Base-by-base conservation (phyloP, 176 grass and related monocot species). In the Oryza rufipogon region DNA sequence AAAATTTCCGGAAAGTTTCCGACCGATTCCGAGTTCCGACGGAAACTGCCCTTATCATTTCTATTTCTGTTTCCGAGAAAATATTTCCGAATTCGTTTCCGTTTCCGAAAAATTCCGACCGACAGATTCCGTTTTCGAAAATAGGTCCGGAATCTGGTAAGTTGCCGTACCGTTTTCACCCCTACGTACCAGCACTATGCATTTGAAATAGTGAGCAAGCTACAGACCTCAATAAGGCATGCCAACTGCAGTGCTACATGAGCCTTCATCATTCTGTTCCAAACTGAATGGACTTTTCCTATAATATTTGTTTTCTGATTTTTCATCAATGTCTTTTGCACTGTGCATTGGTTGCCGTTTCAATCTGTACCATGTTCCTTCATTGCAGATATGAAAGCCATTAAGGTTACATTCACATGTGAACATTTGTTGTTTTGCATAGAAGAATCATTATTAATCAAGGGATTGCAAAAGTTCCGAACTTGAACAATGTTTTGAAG, bases 201-300 rank as follows among this genome's bases (percentile, higher is more conserved):
- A 41, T 41, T 41, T 41, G 39, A 41, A 41, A 41, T 58, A 63
- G 39, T 9, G 33, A 63, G 47, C 22, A 69, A 15, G 26, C 28
- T 67, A 12, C 51, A 87, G 34, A 25, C 19, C 44, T 77, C 17
- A 54, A 41, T 4, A 73, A 83, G 74, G 12, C 47, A 83, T 68
- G 12, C 36, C 70, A 58, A 49, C 36, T 56, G 68, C 33, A 83
- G 75, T 32, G 68, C 81, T 79, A 79, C 80, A 84, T 79, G 19
- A 85, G 72, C 65, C 26, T 81, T 58, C 73, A 82, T 90, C 54
- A 86, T 82, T 44, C 56, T 60, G 73, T 81, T 81, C 42, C 60
- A 86, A 85, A 71, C 12, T 77, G 88, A 52, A 76, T 70, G 44
- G 47, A 47, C 45, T 68, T 52, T 51, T 80, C 87, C 22, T 86